Conservation (phyloP, 2,329 filamentous ascomycete species). For the Fusarium lateritium region DNA sequence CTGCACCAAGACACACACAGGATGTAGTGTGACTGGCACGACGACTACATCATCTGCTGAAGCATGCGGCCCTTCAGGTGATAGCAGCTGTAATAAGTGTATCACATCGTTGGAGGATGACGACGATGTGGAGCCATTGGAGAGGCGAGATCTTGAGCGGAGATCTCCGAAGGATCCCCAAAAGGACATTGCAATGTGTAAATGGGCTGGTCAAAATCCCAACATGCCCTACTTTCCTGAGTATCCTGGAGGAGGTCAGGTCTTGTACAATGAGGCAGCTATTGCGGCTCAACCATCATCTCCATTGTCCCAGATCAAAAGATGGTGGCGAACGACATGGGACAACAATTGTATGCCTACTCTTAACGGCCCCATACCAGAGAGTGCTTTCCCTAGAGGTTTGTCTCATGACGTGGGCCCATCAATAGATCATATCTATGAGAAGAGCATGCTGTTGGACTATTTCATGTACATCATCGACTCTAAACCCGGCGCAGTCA, state of each 20-base stretch:
- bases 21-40: constrained; percentile 15
- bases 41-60: constrained; percentile 21
- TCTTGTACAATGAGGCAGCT: not conserved
- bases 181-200: no score
- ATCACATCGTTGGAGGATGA: no score
- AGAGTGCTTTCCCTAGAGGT: no score
- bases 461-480: constrained; percentile 16
- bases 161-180: no score
- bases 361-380: not conserved
- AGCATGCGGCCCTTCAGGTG: not conserved
- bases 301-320: not conserved
- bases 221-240: constrained; percentile 1
- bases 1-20: constrained; percentile 29
- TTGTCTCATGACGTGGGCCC: not conserved
- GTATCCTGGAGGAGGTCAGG: constrained; percentile 1
- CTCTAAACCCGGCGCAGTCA: rapidly evolving
- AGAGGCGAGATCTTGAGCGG: not conserved
- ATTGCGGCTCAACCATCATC: not conserved
- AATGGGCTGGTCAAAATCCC: no score
- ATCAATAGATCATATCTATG: constrained; percentile 27
- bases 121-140: not conserved
- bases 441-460: constrained; percentile 31
- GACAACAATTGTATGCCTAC: constrained; percentile 1
- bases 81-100: not conserved
- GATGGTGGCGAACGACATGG: constrained; percentile 8